A percentile compares a stretch with the other conserved stretches of the same genome.
Conservation (phyloP, 208 protist genomes). For the Leishmania martiniquensis region DNA sequence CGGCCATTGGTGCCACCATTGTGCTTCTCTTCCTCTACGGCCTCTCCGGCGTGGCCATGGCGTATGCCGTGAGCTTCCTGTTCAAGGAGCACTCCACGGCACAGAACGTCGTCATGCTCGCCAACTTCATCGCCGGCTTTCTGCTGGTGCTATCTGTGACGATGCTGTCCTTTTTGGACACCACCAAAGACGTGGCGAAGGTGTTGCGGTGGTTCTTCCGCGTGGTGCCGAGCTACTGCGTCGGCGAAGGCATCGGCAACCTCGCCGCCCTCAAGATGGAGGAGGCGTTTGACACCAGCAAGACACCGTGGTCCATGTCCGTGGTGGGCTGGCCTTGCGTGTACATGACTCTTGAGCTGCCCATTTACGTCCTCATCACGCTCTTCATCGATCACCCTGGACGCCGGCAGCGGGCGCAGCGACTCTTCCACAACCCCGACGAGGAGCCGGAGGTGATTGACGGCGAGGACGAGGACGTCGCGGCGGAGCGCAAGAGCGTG, state of each 20-base stretch:
- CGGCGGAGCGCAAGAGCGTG: slow-evolving; percentile 45
- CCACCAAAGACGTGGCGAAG: slow-evolving; percentile 42
- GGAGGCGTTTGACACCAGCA: slow-evolving; percentile 33
- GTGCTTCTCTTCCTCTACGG: slow-evolving; percentile 70
- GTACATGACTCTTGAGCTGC: slow-evolving; percentile 66
- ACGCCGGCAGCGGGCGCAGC: slow-evolving; percentile 36
- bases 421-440: slow-evolving; percentile 32
- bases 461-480: slow-evolving; percentile 48
- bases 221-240: slow-evolving; percentile 71
- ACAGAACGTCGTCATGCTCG: slow-evolving; percentile 68
- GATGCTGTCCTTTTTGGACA: slow-evolving; percentile 49
- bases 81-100: slow-evolving; percentile 71
- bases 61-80: slow-evolving; percentile 67
- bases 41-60: slow-evolving; percentile 54
- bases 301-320: slow-evolving; percentile 42
- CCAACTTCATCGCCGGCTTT: slow-evolving; percentile 83
- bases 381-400: slow-evolving; percentile 71
- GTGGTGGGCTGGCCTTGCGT: slow-evolving; percentile 56
- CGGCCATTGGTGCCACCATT: slow-evolving; percentile 48
- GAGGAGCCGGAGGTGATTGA: slow-evolving; percentile 33
- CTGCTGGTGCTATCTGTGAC: slow-evolving; percentile 60
- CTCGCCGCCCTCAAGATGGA: slow-evolving; percentile 39
- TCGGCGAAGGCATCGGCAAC: slow-evolving; percentile 80
- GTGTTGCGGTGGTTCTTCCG: slow-evolving; percentile 64
- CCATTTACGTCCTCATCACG: slow-evolving; percentile 61